Evolutionary conservation across 2,329 filamentous ascomycete species (phyloP), one percentile per base, ranked within the genome.

Genomic region (Zarea fungicola): DNA sequence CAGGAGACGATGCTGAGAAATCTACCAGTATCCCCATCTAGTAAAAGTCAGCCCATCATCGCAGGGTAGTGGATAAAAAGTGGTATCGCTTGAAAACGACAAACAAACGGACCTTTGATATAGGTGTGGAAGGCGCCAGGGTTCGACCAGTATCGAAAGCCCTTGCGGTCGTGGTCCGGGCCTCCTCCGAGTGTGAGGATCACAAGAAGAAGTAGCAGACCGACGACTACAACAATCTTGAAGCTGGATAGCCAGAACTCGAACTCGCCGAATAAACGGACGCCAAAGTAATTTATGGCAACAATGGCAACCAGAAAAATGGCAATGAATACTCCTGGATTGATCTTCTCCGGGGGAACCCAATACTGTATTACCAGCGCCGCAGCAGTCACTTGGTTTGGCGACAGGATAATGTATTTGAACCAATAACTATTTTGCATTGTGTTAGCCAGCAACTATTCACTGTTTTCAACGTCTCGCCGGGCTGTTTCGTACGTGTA

Each of bases 181-280:
- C 61, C 62, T 19, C 66, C 68, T 32, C 68, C 68, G 7, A 68
- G 58, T 14, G 66, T 60, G 19, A 71, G 57, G 46, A 69, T 58
- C 13, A 41, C 6, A 19, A 10, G 7, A 16, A 41, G 10, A 23
- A 41, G 19, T 8, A 70, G 64, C 18, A 70, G 54, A 37, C 62
- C 66, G 16, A 69, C 48, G 42, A 73, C 68, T 34, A 70, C 65
- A 5, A 73, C 52, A 2, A 72, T 65, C 54, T 75, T 75, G 55
- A 71, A 56, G 8, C 65, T 62, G 0, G 69, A 69, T 53, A 75
- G 70, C 64, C 69, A 69, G 49, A 74, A 74, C 53, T 75, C 72
- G 14, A 69, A 66, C 54, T 75, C 71, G 42, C 70, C 70, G 42
- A 69, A 72, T 48, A 70, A 65, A 5, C 56, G 57, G 16, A 74